Base-by-base conservation (phyloP, 306 rosid genomes). In the Herpetospermum pedunculosum region DNA sequence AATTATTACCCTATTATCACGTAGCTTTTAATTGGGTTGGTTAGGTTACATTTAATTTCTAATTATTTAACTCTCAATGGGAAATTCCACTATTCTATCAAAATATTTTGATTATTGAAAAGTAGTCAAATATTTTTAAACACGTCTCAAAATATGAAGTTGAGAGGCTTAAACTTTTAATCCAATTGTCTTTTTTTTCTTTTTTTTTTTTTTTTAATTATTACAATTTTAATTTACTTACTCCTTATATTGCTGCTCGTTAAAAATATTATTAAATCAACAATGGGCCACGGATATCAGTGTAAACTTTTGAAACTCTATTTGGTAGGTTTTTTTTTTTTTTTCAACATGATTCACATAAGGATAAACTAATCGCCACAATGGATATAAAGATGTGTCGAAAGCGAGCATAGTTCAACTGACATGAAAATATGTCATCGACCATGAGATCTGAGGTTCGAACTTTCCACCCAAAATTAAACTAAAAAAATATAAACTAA, bases 81-180 rank as follows among this genome's bases (percentile, higher is more conserved):
- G 26, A 62, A 62, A 34, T 35, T 62, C 70, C 70, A 62, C 70
- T 62, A 35, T 16, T 62, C 25, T n/a, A n/a, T 62, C 69, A 34
- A 3, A 32, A 34, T 62, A 62, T 32, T 60, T 60, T 5, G 19
- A 60, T 60, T 34, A 62, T 35, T 19, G 7, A 62, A 62, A 62
- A 34, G 21, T 29, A 13, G 23, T 14, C 11, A 60, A 6, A 34
- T 26, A 4, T 13, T 18, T 28, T 16, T 32, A 2, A 32, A n/a
- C n/a, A n/a, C n/a, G n/a, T 34, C 44, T 34, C 18, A 18, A 32
- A 32, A 30, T 62, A 35, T 34, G 34, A 62, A 18, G 7, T 34
- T 35, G 1, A 34, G 13, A 8, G 6, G 3, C 6, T 34, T 18
- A 7, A 18, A 62, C 43, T 32, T 62, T 46, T n/a, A 34, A 62